Evolutionary conservation across 202 grass and related monocot species (phyloP).

Genomic region (Panicum hallii): DNA sequence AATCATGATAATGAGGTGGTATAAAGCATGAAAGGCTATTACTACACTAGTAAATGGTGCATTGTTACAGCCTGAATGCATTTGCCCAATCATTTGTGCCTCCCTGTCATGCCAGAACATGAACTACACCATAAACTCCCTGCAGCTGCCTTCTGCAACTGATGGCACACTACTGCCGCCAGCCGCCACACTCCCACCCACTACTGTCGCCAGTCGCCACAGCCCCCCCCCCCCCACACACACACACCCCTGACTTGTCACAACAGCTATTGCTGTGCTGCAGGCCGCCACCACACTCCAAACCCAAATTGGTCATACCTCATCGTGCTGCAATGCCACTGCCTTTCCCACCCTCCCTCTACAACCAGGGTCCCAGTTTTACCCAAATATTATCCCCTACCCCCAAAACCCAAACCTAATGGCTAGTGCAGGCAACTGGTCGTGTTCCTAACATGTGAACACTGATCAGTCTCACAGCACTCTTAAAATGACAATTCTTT

Average conservation of each 20-base stretch:
- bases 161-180: background rate
- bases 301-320: background rate
- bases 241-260: background rate
- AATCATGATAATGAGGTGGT: constrained; percentile 5
- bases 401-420: background rate
- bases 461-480: background rate
- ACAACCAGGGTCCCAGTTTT: background rate
- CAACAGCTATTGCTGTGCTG: background rate
- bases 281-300: background rate
- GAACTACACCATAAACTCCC: background rate
- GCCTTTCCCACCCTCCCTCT: background rate
- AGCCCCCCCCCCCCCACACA: too few relatives aligned
- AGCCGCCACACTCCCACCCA: too few relatives aligned
- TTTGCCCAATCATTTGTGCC: background rate
- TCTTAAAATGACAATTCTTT: background rate
- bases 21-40: constrained; percentile 30
- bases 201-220: too few relatives aligned
- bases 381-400: background rate
- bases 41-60: too few relatives aligned
- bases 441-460: background rate
- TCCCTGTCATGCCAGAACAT: constrained; percentile 17
- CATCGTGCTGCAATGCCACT: background rate
- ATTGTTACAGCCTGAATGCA: constrained; percentile 18
- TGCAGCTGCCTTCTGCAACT: background rate
- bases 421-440: background rate